Conservation (phyloP, 2,329 filamentous ascomycete species). For the Trichoderma gracile region DNA sequence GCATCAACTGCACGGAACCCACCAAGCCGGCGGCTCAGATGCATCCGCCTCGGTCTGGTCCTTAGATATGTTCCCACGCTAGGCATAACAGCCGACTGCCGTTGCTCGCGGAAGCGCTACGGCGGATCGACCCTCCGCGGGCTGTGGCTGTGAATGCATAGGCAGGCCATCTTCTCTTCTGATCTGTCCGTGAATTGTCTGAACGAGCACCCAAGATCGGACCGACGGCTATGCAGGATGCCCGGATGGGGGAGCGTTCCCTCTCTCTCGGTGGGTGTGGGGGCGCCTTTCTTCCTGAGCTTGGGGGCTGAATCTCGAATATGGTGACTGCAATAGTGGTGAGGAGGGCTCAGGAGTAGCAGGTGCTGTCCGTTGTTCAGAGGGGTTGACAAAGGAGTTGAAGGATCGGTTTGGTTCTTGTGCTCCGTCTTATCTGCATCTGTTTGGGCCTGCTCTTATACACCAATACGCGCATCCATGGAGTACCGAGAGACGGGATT, state of each 20-base stretch:
- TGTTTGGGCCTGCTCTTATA: background rate
- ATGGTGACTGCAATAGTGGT: background rate
- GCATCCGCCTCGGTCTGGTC: constrained; percentile 4
- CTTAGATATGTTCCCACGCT: background rate
- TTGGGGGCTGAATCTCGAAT: background rate
- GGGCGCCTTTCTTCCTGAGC: background rate
- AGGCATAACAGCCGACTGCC: constrained; percentile 8
- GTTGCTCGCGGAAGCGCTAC: constrained; percentile 11
- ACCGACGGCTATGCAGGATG: constrained; percentile 18
- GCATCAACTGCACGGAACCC: background rate
- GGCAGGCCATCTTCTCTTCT: background rate
- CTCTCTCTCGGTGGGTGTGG: background rate
- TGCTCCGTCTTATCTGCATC: background rate
- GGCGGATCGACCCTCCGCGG: constrained; percentile 18
- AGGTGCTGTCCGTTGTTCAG: no score
- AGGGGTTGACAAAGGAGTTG: background rate
- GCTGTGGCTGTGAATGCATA: background rate
- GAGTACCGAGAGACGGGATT: background rate
- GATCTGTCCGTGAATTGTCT: background rate
- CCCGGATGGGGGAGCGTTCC: background rate
- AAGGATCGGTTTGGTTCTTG: background rate
- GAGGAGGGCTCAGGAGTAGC: background rate
- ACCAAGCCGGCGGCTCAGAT: background rate
- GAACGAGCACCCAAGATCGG: background rate
- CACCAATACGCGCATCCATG: background rate